Evolutionary conservation across 2,329 filamentous ascomycete species (phyloP).

Genomic region (Alternaria panax): DNA sequence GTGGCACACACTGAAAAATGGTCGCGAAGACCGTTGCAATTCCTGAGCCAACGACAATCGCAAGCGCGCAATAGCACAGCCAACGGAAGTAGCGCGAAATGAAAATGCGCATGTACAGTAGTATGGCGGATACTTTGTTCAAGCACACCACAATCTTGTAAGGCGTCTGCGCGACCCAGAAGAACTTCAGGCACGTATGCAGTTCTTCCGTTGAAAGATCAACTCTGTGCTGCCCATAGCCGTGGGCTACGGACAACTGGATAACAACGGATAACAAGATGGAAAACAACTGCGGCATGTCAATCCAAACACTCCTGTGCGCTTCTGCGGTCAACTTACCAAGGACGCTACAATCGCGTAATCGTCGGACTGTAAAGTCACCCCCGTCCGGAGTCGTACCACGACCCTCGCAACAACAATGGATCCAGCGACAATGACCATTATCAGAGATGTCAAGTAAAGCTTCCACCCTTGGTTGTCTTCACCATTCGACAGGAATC

Average conservation of each 20-base stretch:
- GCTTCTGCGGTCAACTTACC: neutral
- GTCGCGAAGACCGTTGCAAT: neutral
- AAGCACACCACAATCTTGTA: too few species aligned
- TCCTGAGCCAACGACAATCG: too few species aligned
- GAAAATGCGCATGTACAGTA: too few species aligned
- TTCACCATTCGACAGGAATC: neutral
- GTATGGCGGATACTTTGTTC: too few species aligned
- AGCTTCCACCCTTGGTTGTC: neutral
- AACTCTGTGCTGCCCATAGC: too few species aligned
- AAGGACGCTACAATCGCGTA: neutral
- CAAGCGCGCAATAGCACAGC: too few species aligned
- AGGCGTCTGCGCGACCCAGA: too few species aligned
- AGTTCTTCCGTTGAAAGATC: too few species aligned
- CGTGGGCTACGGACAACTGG: too few species aligned
- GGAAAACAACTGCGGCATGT: neutral
- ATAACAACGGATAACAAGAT: neutral
- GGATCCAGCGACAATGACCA: neutral
- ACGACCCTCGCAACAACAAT: neutral
- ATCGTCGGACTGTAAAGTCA: neutral
- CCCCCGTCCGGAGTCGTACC: neutral
- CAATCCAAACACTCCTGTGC: neutral
- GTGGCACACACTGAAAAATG: conserved; percentile 14
- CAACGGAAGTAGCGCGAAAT: too few species aligned
- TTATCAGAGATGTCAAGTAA: neutral
- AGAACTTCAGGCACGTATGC: too few species aligned